Conservation (phyloP, 495 filamentous ascomycete genomes). For the Diplogelasinospora grovesii region DNA sequence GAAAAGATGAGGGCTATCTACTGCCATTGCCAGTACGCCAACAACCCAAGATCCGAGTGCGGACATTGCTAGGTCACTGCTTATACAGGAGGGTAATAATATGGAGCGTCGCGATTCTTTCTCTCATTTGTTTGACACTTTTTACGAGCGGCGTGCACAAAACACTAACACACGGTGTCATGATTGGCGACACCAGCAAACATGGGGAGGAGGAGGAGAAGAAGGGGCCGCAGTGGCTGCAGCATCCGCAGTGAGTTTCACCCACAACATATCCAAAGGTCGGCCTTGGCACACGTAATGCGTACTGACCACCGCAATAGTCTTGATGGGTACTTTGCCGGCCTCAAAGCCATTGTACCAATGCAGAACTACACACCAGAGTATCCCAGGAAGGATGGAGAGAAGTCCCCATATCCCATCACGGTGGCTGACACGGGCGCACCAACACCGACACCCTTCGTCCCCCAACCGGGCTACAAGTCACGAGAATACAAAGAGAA, state of each 20-base stretch:
- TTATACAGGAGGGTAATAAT: slow-evolving; percentile 37
- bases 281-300: too few species aligned
- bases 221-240: slow-evolving; percentile 33
- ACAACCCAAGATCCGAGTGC: slow-evolving; percentile 17
- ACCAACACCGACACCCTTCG: slow-evolving; percentile 53
- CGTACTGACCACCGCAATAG: too few species aligned
- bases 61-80: slow-evolving; percentile 32
- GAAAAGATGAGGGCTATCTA: slow-evolving; percentile 13
- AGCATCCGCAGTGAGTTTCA: slow-evolving; percentile 38
- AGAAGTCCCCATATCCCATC: slow-evolving; percentile 21
- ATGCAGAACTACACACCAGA: slow-evolving; percentile 61
- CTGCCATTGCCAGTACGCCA: slow-evolving; percentile 10
- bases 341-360: slow-evolving; percentile 61
- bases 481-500: slow-evolving; percentile 51
- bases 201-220: slow-evolving; percentile 10
- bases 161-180: too few species aligned
- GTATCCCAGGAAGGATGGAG: slow-evolving; percentile 52
- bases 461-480: slow-evolving; percentile 62
- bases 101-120: slow-evolving; percentile 28
- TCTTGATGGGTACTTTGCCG: slow-evolving; percentile 73
- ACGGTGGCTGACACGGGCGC: slow-evolving; percentile 29
- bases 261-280: too few species aligned
- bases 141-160: slow-evolving; percentile 16
- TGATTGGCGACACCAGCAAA: too few species aligned
- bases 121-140: slow-evolving; percentile 22